Evolutionary conservation across 2,329 filamentous ascomycete genomes (phyloP), one percentile per base, ranked within the genome.

Genomic region (Fusarium staphyleae): DNA sequence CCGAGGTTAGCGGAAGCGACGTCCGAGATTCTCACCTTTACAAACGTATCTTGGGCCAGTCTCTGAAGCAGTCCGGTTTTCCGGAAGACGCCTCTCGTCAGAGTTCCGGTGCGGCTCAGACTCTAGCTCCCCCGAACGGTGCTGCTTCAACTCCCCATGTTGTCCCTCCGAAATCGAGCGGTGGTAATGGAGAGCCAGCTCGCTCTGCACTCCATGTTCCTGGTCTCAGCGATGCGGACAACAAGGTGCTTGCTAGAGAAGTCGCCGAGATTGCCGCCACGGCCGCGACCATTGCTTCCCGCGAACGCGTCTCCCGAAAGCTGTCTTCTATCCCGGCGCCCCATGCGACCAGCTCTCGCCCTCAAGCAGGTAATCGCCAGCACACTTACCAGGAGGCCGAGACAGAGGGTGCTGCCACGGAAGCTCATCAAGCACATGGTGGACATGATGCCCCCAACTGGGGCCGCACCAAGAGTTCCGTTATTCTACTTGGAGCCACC

Each of bases 391-490:
- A 29, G 7, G 64, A 65, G 19, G 29, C 22, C 26, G 68, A 67
- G 39, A 66, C 66, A 1, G 71, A 66, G n/a, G 67, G 64, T 3
- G 67, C 68, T 28, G 68, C 70, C 7, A 72, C 69, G 0, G 75
- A 75, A 33, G 66, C 63, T n/a, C 70, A 69, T 32, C 69, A 65
- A 34, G 67, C 74, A 12, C 81, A 82, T 45, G 90, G 90, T 37
- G 93, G 93, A 1, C 96, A 99, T 67, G 95, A 99, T 73, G 95
- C 95, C n/a, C 95, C 95, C 4, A 99, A 99, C 72, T 99, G 95
- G 95, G 91, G 93, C 67, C 87, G 92, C 56, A 84, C 83, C 46
- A 98, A 98, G 82, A 96, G 91, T 78, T 83, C 91, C 2, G 79
- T 97, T 39, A 93, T 99, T 52, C 80, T 99, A 11, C 85, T 98